phyloP scores from a whole-genome alignment of 257 asterid genomes.

The Penstemon newberryi region DNA sequence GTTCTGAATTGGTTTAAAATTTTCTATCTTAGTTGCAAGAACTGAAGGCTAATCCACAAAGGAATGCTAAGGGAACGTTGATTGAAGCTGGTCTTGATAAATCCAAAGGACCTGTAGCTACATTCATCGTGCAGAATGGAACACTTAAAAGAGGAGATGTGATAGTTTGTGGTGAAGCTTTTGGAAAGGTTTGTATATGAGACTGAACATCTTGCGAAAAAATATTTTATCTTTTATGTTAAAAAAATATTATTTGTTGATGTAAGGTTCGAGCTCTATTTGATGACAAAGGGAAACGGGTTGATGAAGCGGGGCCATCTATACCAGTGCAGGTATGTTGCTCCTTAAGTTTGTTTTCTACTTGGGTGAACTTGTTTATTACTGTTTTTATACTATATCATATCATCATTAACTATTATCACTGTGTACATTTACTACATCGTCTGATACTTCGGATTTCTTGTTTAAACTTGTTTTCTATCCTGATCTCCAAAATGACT shows the following conservation, averaged over 20 bases:
- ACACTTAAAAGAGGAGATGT: slow-evolving; percentile 85
- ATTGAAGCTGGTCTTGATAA: slow-evolving; percentile 98
- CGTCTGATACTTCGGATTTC: slow-evolving; percentile 11
- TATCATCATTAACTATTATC: neutral
- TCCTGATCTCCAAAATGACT: neutral
- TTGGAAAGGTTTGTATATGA: slow-evolving; percentile 82
- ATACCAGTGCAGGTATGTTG: slow-evolving; percentile 84
- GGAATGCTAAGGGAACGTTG: slow-evolving; percentile 92
- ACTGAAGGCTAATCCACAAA: slow-evolving; percentile 94
- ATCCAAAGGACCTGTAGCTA: slow-evolving; percentile 88
- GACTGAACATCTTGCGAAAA: slow-evolving; percentile 19
- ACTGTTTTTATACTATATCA: neutral
- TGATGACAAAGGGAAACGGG: slow-evolving; percentile 82
- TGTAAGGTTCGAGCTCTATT: slow-evolving; percentile 89
- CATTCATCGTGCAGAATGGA: slow-evolving; percentile 97
- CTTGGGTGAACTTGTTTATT: slow-evolving; percentile 10
- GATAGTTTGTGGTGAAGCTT: slow-evolving; percentile 91
- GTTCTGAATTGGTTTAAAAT: slow-evolving; percentile 26
- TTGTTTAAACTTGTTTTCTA: neutral
- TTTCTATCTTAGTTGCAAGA: slow-evolving; percentile 73
- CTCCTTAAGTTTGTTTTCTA: slow-evolving; percentile 14
- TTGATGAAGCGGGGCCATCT: slow-evolving; percentile 89
- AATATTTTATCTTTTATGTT: slow-evolving; percentile 25
- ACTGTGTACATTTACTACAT: neutral
- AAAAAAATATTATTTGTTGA: slow-evolving; percentile 25